phyloP scores from a whole-genome alignment of 2,329 filamentous ascomycete genomes.

The Albophoma yamanashiensis region DNA sequence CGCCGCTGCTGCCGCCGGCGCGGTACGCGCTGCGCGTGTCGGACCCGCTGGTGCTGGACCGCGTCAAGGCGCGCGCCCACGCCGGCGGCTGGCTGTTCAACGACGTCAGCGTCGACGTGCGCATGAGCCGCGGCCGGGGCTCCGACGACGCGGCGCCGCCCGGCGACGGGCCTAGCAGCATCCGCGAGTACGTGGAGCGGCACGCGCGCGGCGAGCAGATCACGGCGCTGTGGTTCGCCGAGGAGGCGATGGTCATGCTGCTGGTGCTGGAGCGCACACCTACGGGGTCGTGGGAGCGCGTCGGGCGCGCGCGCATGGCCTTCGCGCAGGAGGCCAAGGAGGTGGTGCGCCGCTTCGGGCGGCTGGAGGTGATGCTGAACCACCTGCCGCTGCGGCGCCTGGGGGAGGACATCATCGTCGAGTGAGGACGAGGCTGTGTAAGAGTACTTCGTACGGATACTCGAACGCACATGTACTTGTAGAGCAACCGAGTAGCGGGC shows the following conservation, averaged over 20 bases:
- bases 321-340: constrained; percentile 21
- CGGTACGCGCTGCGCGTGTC: constrained; percentile 19
- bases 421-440: constrained; percentile 10
- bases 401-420: constrained; percentile 21
- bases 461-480: too few species aligned
- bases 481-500: neutral
- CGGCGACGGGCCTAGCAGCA: constrained; percentile 7
- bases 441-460: too few species aligned
- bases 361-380: constrained; percentile 19
- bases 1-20: constrained; percentile 13
- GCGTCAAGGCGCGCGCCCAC: constrained; percentile 21
- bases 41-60: constrained; percentile 21
- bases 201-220: constrained; percentile 24
- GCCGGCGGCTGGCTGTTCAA: constrained; percentile 23
- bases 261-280: constrained; percentile 19
- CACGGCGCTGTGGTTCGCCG: constrained; percentile 24
- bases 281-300: constrained; percentile 17
- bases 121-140: constrained; percentile 16
- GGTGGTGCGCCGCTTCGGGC: constrained; percentile 16
- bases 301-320: constrained; percentile 23
- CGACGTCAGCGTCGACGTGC: constrained; percentile 21
- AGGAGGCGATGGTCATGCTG: constrained; percentile 21
- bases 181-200: constrained; percentile 21
- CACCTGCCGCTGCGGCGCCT: constrained; percentile 19
- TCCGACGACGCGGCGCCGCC: neutral